phyloP scores from a whole-genome alignment of 2,329 filamentous ascomycete genomes.

The Botrytis fragariae region DNA sequence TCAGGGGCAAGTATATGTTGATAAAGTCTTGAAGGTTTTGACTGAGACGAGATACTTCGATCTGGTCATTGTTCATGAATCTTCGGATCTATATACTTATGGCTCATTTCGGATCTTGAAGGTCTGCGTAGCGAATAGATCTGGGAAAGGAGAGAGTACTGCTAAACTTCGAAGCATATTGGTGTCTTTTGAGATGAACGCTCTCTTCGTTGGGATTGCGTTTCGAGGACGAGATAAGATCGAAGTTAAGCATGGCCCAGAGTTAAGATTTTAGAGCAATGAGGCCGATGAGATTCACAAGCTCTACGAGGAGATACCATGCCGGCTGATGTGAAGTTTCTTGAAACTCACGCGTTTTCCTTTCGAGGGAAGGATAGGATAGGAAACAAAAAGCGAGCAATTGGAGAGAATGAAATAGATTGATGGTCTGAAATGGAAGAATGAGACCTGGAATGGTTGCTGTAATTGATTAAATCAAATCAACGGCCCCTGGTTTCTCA shows the following conservation, averaged over 20 bases:
- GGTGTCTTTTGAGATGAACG: neutral
- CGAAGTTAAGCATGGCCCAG: neutral
- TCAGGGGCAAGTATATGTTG: neutral
- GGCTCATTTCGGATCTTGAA: neutral
- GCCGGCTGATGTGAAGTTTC: neutral
- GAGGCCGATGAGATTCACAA: neutral
- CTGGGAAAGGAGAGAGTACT: neutral
- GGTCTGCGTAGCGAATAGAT: neutral
- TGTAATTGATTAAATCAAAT: neutral
- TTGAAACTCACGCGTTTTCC: neutral
- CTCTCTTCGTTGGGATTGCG: neutral
- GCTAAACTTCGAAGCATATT: neutral
- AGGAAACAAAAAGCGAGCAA: neutral
- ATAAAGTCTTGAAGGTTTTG: neutral
- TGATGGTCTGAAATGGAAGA: neutral
- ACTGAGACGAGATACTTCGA: neutral
- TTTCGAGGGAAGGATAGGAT: neutral
- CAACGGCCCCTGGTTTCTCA: neutral
- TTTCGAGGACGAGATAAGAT: neutral
- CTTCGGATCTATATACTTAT: neutral
- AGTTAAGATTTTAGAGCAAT: neutral
- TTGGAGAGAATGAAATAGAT: neutral
- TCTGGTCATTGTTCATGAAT: neutral
- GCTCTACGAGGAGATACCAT: neutral
- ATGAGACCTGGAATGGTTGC: accelerated